Evolutionary conservation across 1,284 basidiomycete species (phyloP).

Genomic region (Mycena sp.): DNA sequence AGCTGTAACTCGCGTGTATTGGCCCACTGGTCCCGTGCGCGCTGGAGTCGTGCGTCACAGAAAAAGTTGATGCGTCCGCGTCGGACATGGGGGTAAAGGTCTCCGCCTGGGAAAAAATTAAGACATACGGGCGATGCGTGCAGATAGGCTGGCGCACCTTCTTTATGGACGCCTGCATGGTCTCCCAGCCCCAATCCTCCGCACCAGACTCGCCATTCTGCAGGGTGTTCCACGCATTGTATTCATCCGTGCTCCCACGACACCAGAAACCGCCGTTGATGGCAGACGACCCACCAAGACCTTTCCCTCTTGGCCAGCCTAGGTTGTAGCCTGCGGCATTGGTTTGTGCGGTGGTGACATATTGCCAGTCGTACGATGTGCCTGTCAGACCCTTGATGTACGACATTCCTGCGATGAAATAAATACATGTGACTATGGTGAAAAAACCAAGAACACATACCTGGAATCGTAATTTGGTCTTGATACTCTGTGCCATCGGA

Average conservation of each 20-base stretch:
- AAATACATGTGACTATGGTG: neutral
- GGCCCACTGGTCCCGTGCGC: constrained; percentile 29
- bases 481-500: constrained; percentile 22
- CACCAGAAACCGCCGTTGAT: constrained; percentile 62
- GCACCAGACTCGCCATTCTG: constrained; percentile 22
- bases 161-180: constrained; percentile 61
- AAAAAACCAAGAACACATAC: constrained; percentile 13
- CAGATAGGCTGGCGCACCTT: constrained; percentile 39
- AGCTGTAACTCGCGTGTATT: constrained; percentile 35
- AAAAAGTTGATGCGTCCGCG: constrained; percentile 13
- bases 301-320: constrained; percentile 68
- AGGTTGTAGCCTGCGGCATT: constrained; percentile 48
- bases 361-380: constrained; percentile 71
- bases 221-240: constrained; percentile 60
- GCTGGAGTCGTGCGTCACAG: constrained; percentile 22
- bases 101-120: constrained; percentile 15
- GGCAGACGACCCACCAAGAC: constrained; percentile 76
- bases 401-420: constrained; percentile 43
- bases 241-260: constrained; percentile 49
- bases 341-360: constrained; percentile 61
- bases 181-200: constrained; percentile 65
- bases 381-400: constrained; percentile 60
- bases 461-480: constrained; percentile 28
- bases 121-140: neutral
- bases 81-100: constrained; percentile 28